Percentiles rank a stretch among this genome's conserved stretches.
These are phyloP conservation scores for Ustulina deusta DNA, from an alignment of 2,329 filamentous ascomycete genomes.

Conservation along the genomic window DNA sequence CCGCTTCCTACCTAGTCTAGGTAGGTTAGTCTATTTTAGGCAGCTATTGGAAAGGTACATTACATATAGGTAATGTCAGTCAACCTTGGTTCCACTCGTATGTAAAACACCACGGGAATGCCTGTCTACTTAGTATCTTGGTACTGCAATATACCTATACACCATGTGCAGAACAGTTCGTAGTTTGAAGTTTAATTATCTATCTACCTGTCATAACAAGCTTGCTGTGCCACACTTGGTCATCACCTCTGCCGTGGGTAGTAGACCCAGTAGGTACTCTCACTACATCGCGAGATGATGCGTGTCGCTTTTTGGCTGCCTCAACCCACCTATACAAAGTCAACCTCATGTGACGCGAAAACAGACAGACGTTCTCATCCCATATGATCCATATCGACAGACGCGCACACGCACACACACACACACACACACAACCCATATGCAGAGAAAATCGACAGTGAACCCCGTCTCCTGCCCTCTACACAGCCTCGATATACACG, in stretches of 20 bases:
- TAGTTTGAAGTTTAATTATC: no score
- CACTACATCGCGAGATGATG: neutral
- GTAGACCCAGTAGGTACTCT: neutral
- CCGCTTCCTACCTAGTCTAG: no score
- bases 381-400: conserved; percentile 3
- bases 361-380: neutral
- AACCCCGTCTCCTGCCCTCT: neutral
- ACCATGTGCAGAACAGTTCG: no score
- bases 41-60: no score
- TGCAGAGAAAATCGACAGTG: neutral
- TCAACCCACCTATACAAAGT: no score
- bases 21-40: no score
- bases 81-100: no score
- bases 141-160: no score
- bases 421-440: neutral
- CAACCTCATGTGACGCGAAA: conserved; percentile 13
- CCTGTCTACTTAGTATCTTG: no score
- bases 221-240: conserved; percentile 12
- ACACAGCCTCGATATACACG: conserved; percentile 37
- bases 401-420: neutral
- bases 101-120: no score
- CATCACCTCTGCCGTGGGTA: neutral
- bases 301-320: no score
- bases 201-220: neutral
- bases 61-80: no score